Evolutionary conservation across 108 stramenopile species (phyloP).

Genomic region (Ochromonas danica): DNA sequence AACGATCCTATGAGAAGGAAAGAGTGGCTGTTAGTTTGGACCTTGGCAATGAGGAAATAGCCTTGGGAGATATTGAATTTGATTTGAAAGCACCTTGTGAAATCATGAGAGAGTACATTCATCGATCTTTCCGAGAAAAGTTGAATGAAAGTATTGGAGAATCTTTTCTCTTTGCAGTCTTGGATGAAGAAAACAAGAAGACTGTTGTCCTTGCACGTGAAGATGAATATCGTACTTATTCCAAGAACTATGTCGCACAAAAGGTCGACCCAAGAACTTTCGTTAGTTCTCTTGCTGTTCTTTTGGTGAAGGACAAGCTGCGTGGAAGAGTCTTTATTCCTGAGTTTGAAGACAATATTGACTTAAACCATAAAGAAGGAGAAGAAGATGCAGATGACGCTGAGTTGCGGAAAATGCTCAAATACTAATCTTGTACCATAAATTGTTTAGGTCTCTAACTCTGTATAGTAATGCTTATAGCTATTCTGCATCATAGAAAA

Average conservation of each 20-base stretch:
- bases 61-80: background rate
- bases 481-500: no score
- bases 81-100: conserved; percentile 11
- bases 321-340: conserved; percentile 13
- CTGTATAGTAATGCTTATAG: no score
- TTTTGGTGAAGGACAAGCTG: background rate
- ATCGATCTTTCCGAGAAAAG: background rate
- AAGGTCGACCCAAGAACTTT: background rate
- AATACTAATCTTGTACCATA: no score
- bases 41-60: background rate
- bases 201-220: background rate
- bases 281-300: background rate
- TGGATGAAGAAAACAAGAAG: background rate
- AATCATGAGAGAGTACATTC: conserved; percentile 19
- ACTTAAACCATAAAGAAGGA: background rate
- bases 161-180: background rate
- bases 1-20: background rate
- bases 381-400: background rate
- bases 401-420: no score
- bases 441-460: no score
- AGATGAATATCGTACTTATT: background rate
- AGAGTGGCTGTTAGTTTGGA: background rate
- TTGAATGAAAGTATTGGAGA: conserved; percentile 25
- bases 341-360: conserved; percentile 7
- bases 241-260: background rate